Evolutionary conservation across 2,329 filamentous ascomycete species (phyloP).

Genomic region (Aspergillus pseudoterreus): DNA sequence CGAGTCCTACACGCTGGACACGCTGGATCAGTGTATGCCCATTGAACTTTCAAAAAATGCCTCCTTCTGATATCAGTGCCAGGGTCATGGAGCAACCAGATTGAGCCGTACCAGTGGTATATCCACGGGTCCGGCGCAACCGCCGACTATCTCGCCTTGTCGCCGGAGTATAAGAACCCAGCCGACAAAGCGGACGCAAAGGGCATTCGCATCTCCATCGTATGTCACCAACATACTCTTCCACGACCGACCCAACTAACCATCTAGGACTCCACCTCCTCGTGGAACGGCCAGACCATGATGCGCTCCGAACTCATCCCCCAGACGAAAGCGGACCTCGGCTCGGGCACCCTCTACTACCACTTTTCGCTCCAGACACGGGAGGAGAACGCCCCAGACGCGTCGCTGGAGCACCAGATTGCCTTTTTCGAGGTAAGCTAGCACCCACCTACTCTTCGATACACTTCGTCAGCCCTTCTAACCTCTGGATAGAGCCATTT

Average conservation of each 20-base stretch:
- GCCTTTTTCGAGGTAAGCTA: constrained; percentile 46
- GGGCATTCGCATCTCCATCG: constrained; percentile 67
- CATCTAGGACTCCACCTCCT: constrained; percentile 41
- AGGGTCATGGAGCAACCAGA: constrained; percentile 65
- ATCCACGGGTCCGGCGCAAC: constrained; percentile 60
- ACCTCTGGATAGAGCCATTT: constrained; percentile 60
- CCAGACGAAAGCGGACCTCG: constrained; percentile 63
- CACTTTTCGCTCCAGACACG: constrained; percentile 66
- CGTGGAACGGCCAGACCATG: constrained; percentile 71
- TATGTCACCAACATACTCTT: constrained; percentile 1
- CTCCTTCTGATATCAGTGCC: neutral
- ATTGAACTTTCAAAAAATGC: too few species aligned
- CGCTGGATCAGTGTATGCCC: constrained; percentile 24
- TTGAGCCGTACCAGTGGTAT: constrained; percentile 71
- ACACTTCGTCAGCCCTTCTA: neutral
- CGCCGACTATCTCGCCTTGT: constrained; percentile 59
- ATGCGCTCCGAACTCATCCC: constrained; percentile 71
- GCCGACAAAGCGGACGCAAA: constrained; percentile 59
- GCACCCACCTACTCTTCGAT: too few species aligned
- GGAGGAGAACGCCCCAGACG: constrained; percentile 57
- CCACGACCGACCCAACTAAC: too few species aligned
- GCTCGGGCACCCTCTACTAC: constrained; percentile 65
- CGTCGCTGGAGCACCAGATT: constrained; percentile 65
- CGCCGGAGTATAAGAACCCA: constrained; percentile 60
- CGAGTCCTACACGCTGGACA: constrained; percentile 16